These are phyloP conservation scores for Cruciata laevipes DNA, from an alignment of 257 asterid species.

Conservation along the genomic window DNA sequence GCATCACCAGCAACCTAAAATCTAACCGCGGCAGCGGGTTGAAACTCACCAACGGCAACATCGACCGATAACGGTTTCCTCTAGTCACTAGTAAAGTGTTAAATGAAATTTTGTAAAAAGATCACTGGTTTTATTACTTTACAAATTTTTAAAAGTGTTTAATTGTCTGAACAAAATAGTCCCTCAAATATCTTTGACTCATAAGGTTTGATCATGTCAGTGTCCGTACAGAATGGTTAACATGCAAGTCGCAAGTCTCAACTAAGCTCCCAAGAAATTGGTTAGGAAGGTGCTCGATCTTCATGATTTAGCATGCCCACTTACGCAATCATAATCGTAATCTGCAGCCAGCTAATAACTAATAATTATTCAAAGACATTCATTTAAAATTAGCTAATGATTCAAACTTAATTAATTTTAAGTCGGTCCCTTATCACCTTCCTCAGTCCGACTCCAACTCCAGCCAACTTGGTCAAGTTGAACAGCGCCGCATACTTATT, in stretches of 20 bases:
- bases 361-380: neutral
- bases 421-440: neutral
- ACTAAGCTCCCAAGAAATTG: conserved; percentile 1
- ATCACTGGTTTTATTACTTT: too few relatives aligned
- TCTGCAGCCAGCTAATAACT: neutral
- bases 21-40: too few relatives aligned
- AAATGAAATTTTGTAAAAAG: too few relatives aligned
- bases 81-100: too few relatives aligned
- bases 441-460: neutral
- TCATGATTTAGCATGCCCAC: neutral
- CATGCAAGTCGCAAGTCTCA: neutral
- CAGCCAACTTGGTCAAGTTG: neutral
- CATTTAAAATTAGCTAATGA: neutral
- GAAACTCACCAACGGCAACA: too few relatives aligned
- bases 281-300: conserved; percentile 1
- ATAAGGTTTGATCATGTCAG: too few relatives aligned
- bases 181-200: too few relatives aligned
- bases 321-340: neutral
- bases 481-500: neutral
- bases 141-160: too few relatives aligned
- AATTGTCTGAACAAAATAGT: too few relatives aligned
- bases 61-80: too few relatives aligned
- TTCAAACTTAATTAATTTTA: neutral
- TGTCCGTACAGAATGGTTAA: too few relatives aligned
- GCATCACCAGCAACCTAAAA: too few relatives aligned